Conservation (phyloP, 2,329 filamentous ascomycete genomes). For the Teratosphaeria destructans region DNA sequence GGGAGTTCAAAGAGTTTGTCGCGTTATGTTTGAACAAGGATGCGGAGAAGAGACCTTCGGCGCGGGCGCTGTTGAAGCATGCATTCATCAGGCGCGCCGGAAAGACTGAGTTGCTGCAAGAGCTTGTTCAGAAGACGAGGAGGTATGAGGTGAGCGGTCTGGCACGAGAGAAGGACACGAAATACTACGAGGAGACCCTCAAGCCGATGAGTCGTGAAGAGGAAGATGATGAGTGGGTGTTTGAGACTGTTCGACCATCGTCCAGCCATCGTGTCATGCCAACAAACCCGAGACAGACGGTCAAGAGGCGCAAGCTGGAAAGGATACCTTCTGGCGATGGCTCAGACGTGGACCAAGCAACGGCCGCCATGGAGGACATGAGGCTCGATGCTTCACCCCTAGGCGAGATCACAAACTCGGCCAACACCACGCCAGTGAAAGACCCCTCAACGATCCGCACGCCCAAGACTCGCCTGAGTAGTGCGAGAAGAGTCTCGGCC, state of each 20-base stretch:
- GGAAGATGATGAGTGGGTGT: slow-evolving; percentile 83
- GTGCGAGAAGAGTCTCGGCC: slow-evolving; percentile 28
- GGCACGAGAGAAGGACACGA: slow-evolving; percentile 41
- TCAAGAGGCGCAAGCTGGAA: slow-evolving; percentile 38
- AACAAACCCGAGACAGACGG: slow-evolving; percentile 36
- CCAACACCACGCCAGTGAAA: slow-evolving; percentile 13
- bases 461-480: slow-evolving; percentile 20
- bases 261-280: slow-evolving; percentile 49
- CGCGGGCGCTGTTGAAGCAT: slow-evolving; percentile 78
- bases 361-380: slow-evolving; percentile 32
- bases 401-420: slow-evolving; percentile 19
- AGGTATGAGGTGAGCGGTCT: slow-evolving; percentile 56
- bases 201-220: slow-evolving; percentile 29
- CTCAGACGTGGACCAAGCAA: slow-evolving; percentile 23
- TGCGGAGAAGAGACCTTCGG: slow-evolving; percentile 70
- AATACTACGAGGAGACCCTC: slow-evolving; percentile 91
- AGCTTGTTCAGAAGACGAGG: slow-evolving; percentile 73
- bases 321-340: slow-evolving; percentile 33
- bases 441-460: slow-evolving; percentile 28
- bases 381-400: slow-evolving; percentile 36
- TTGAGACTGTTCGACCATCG: slow-evolving; percentile 72
- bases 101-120: slow-evolving; percentile 77
- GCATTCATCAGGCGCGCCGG: slow-evolving; percentile 80
- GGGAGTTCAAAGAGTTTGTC: slow-evolving; percentile 90
- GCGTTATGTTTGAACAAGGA: slow-evolving; percentile 87